Conservation (phyloP, 2,329 filamentous ascomycete genomes). For the Exophiala sp. region DNA sequence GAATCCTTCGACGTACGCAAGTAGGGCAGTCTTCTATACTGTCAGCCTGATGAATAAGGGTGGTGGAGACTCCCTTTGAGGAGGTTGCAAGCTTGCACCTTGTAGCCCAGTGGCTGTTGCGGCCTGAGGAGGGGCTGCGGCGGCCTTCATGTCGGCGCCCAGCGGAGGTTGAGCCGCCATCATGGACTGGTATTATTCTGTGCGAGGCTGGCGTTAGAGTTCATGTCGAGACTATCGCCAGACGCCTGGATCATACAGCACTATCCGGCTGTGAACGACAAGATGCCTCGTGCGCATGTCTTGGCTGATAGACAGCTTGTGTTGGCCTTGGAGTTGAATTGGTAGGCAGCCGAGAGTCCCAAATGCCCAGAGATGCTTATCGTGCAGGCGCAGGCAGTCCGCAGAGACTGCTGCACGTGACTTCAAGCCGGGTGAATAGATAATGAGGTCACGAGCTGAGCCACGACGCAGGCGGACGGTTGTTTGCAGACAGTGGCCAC, state of each 20-base stretch:
- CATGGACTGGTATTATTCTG: not conserved
- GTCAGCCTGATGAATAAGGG: slow-evolving; percentile 6
- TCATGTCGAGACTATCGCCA: not conserved
- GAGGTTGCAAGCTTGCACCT: slow-evolving; percentile 13
- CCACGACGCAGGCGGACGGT: too few species aligned
- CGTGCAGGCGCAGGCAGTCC: too few species aligned
- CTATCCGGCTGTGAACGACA: not conserved
- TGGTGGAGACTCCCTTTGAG: not conserved
- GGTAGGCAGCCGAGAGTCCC: not conserved
- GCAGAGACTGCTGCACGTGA: too few species aligned
- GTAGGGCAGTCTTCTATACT: slow-evolving; percentile 18
- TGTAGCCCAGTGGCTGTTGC: slow-evolving; percentile 13
- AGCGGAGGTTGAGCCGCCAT: not conserved
- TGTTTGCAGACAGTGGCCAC: too few species aligned
- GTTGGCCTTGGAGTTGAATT: too few species aligned
- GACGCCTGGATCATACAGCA: not conserved
- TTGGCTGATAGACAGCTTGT: not conserved
- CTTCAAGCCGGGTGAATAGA: too few species aligned
- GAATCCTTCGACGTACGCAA: slow-evolving; percentile 29
- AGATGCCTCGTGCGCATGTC: not conserved
- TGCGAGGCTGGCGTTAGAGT: not conserved
- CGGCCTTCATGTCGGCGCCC: not conserved
- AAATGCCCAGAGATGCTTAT: too few species aligned
- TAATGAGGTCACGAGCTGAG: too few species aligned
- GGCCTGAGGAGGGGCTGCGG: slow-evolving; percentile 1